phyloP scores from a whole-genome alignment of 208 protist species.

The Porcisia deanei region DNA sequence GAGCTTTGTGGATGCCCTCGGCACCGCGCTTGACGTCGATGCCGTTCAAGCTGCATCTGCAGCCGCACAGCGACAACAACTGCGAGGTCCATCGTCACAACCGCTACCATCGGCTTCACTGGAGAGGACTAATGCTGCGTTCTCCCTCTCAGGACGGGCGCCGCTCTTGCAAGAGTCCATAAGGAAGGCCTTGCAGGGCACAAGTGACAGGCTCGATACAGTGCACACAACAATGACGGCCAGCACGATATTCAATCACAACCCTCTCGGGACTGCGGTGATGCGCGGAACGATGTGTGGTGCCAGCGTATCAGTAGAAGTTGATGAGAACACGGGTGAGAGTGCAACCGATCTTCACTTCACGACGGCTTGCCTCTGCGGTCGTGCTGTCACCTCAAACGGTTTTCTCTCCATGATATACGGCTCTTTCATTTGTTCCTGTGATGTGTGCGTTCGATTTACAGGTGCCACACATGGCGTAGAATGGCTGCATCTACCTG shows the following conservation, averaged over 20 bases:
- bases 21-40: conserved; percentile 49
- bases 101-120: background rate
- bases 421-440: conserved; percentile 78
- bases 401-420: conserved; percentile 68
- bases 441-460: conserved; percentile 51
- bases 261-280: background rate
- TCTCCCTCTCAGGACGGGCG: background rate
- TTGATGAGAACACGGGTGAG: background rate
- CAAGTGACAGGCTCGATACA: conserved; percentile 11
- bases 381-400: conserved; percentile 20
- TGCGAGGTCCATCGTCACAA: background rate
- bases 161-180: conserved; percentile 1
- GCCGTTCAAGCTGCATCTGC: conserved; percentile 21
- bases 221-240: conserved; percentile 16
- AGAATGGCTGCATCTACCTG: conserved; percentile 83
- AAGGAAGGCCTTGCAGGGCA: conserved; percentile 17
- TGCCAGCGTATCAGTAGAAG: background rate
- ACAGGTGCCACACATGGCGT: conserved; percentile 50
- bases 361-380: conserved; percentile 62
- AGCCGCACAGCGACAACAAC: background rate
- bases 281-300: background rate
- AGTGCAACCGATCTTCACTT: conserved; percentile 35
- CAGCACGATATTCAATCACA: background rate
- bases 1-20: conserved; percentile 50
- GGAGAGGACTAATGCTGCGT: background rate